Percentiles rank a stretch among this genome's conserved stretches.
Evolutionary conservation across 768 basidiomycete species (phyloP).

Genomic region (Coprinopsis sp.): DNA sequence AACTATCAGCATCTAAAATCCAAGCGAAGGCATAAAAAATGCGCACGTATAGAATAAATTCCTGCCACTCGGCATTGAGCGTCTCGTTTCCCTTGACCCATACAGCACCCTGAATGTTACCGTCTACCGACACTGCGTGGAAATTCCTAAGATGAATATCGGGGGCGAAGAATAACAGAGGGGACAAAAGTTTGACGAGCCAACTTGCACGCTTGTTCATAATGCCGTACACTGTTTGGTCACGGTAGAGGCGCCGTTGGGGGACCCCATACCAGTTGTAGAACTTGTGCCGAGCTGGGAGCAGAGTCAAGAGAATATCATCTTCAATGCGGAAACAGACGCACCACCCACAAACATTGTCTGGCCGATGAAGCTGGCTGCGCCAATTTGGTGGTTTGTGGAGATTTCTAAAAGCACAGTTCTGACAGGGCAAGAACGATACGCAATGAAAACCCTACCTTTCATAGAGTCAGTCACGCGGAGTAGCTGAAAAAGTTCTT

Average conservation of each 20-base stretch:
- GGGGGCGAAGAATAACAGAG: slow-evolving; percentile 43
- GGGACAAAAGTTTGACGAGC: slow-evolving; percentile 32
- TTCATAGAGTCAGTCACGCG: slow-evolving; percentile 30
- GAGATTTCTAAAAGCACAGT: not conserved
- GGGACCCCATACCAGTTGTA: slow-evolving; percentile 45
- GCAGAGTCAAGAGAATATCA: not conserved
- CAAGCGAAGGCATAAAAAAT: not conserved
- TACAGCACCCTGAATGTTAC: slow-evolving; percentile 19
- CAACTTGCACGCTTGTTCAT: slow-evolving; percentile 27
- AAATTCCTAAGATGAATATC: slow-evolving; percentile 36
- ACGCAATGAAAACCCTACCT: slow-evolving; percentile 19
- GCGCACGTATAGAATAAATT: slow-evolving; percentile 37
- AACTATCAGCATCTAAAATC: not conserved
- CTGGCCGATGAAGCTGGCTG: not conserved
- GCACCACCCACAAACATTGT: not conserved
- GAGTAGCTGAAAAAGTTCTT: slow-evolving; percentile 35
- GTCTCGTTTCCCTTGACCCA: slow-evolving; percentile 16
- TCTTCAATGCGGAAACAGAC: too few relatives aligned
- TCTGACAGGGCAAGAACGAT: not conserved
- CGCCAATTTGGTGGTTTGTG: slow-evolving; percentile 24
- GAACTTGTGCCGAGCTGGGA: slow-evolving; percentile 34
- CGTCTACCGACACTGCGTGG: slow-evolving; percentile 45
- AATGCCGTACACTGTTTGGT: slow-evolving; percentile 36
- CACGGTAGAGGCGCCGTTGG: slow-evolving; percentile 38
- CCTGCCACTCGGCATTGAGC: slow-evolving; percentile 24